Percentiles rank a stretch among this genome's conserved stretches.
Evolutionary conservation across 176 grass and related monocot genomes (phyloP).

Genomic region (Luzula sylvatica): DNA sequence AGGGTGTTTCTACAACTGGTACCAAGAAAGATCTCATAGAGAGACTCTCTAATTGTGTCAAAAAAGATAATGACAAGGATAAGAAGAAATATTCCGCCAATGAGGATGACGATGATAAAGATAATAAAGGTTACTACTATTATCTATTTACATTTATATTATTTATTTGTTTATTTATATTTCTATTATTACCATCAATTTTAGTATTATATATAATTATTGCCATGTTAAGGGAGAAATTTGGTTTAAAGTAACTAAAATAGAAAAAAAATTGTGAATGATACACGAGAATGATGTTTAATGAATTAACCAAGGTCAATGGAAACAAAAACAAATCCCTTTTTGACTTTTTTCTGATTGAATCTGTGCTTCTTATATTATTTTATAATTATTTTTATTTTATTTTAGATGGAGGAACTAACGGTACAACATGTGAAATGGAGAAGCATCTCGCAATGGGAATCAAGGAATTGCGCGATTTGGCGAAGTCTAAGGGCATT

Average conservation of each 20-base stretch:
- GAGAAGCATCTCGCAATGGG: conserved; percentile 46
- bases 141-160: too few relatives aligned
- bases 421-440: conserved; percentile 20
- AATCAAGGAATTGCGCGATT: conserved; percentile 43
- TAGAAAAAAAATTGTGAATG: too few relatives aligned
- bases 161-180: too few relatives aligned
- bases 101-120: not conserved
- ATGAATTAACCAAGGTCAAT: too few relatives aligned
- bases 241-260: too few relatives aligned
- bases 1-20: conserved; percentile 32
- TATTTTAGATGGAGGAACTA: conserved; percentile 1
- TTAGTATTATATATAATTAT: too few relatives aligned
- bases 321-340: too few relatives aligned
- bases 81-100: not conserved
- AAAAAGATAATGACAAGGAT: conserved; percentile 6
- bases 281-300: too few relatives aligned
- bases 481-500: conserved; percentile 41
- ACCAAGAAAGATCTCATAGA: conserved; percentile 40
- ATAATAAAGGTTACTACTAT: conserved; percentile 14
- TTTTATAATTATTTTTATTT: too few relatives aligned
- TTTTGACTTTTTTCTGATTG: not conserved
- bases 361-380: too few relatives aligned
- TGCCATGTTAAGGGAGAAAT: too few relatives aligned
- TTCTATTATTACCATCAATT: too few relatives aligned
- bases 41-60: conserved; percentile 30